phyloP scores from a whole-genome alignment of 2,329 filamentous ascomycete genomes.

The Magnaporthiopsis rhizophila region DNA sequence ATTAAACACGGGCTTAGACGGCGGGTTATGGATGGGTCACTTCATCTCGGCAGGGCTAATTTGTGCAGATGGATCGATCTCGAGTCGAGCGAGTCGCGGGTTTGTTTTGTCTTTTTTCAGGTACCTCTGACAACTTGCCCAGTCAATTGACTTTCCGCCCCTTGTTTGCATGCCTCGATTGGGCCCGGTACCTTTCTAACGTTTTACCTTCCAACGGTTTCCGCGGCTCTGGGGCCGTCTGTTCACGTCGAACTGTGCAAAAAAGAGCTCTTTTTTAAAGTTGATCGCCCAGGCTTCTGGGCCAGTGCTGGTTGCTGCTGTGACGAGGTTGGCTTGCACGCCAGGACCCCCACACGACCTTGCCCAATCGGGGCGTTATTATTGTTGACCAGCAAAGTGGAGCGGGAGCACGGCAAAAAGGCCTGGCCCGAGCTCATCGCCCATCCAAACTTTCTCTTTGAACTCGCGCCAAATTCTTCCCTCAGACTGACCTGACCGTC shows the following conservation, averaged over 20 bases:
- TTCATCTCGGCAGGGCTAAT: background rate
- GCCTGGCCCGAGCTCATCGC: slow-evolving; percentile 5
- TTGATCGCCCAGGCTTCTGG: background rate
- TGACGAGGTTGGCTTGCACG: slow-evolving; percentile 4
- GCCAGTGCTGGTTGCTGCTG: background rate
- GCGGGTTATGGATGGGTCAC: background rate
- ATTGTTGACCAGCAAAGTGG: slow-evolving; percentile 2
- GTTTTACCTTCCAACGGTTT: too few species aligned
- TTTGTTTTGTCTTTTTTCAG: background rate
- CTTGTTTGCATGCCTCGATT: background rate
- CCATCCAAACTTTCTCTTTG: slow-evolving; percentile 6
- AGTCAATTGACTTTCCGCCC: background rate
- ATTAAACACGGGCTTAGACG: background rate
- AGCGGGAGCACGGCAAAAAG: background rate
- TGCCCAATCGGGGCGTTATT: slow-evolving; percentile 5
- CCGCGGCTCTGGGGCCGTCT: background rate
- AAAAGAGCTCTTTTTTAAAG: background rate
- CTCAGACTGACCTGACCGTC: background rate
- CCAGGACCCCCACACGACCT: slow-evolving; percentile 4
- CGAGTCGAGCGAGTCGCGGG: background rate
- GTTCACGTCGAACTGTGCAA: background rate
- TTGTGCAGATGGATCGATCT: background rate
- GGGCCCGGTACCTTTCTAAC: background rate
- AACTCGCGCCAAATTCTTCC: slow-evolving; percentile 6
- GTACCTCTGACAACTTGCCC: background rate